Percentiles rank a stretch among this genome's conserved stretches.
Evolutionary conservation across 1,284 basidiomycete genomes (phyloP).

Genomic region (Ceratobasidium sp.): DNA sequence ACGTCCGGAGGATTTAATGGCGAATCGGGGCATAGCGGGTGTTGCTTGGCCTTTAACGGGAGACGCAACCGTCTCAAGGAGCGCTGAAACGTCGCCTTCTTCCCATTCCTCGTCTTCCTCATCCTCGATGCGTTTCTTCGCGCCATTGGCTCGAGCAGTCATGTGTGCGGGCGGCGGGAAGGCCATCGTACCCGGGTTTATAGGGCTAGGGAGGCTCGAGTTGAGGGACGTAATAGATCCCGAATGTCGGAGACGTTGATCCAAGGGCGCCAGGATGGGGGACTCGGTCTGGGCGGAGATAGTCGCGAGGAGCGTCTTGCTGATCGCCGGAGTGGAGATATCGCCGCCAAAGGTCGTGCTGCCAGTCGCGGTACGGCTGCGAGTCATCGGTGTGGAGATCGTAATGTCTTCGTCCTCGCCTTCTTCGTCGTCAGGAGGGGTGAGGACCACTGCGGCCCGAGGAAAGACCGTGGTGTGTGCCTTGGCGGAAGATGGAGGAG

Average conservation of each 20-base stretch:
- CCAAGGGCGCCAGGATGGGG: constrained; percentile 34
- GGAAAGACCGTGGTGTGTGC: constrained; percentile 26
- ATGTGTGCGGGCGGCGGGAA: constrained; percentile 33
- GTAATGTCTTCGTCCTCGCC: constrained; percentile 35
- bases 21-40: constrained; percentile 29
- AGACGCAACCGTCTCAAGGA: constrained; percentile 22
- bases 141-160: background rate
- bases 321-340: constrained; percentile 34
- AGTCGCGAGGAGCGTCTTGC: constrained; percentile 34
- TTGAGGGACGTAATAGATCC: constrained; percentile 27
- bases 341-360: constrained; percentile 34
- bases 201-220: constrained; percentile 34
- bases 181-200: constrained; percentile 27
- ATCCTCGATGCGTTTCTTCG: constrained; percentile 1
- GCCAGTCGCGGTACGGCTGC: constrained; percentile 38
- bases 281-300: constrained; percentile 38
- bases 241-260: constrained; percentile 35
- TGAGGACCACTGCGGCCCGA: constrained; percentile 28
- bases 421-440: constrained; percentile 33
- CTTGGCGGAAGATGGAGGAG: constrained; percentile 15
- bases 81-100: constrained; percentile 36
- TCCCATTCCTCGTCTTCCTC: constrained; percentile 32
- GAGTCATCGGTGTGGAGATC: constrained; percentile 29
- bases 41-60: constrained; percentile 37
- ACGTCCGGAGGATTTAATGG: constrained; percentile 18